Conservation (phyloP, 768 basidiomycete genomes). For the Naganishia randhawae region DNA sequence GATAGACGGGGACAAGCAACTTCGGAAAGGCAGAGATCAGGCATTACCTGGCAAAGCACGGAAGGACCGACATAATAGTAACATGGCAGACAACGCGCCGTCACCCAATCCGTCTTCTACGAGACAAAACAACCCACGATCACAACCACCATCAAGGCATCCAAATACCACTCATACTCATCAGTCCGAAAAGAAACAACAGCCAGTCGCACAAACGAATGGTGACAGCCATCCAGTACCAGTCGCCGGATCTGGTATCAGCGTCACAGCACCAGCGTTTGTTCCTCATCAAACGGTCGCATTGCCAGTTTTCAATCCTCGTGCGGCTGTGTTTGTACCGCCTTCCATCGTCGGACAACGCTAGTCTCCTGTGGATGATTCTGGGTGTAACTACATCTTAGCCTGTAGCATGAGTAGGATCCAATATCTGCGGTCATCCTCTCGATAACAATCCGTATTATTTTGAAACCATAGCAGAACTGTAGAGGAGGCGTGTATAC, state of each 20-base stretch:
- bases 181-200: background rate
- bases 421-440: no score
- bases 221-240: background rate
- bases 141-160: background rate
- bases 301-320: slow-evolving; percentile 12
- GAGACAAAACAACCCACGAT: background rate
- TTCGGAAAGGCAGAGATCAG: background rate
- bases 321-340: background rate
- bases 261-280: slow-evolving; percentile 4
- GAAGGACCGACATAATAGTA: background rate
- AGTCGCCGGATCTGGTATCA: background rate
- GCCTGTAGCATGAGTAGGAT: no score
- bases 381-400: background rate
- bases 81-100: background rate
- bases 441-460: no score
- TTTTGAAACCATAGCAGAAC: background rate
- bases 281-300: slow-evolving; percentile 2
- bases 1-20: background rate
- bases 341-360: background rate
- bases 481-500: slow-evolving; percentile 2
- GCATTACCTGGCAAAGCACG: background rate
- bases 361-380: background rate
- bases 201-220: background rate
- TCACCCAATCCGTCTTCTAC: no score
- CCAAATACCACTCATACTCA: background rate